Evolutionary conservation across 495 filamentous ascomycete genomes (phyloP), one percentile per base, ranked within the genome.

Genomic region (Neurospora africana): DNA sequence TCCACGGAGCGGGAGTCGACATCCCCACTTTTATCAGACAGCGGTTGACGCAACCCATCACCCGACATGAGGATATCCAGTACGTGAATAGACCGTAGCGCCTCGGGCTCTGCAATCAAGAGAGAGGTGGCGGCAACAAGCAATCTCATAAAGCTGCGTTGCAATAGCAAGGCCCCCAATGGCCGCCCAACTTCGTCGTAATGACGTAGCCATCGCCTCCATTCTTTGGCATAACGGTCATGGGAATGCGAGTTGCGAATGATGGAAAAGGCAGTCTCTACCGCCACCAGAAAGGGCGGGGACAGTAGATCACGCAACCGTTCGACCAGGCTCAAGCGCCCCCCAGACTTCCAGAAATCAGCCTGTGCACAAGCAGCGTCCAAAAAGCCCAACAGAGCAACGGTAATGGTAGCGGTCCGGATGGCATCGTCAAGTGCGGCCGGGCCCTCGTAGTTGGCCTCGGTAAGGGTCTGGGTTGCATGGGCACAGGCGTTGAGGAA

Each of bases 151-250:
- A 94, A 94, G 69, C 89, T 92, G 76, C 91, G 89, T 78, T 94
- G 93, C 19, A 99, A 81, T 9, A 98, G 83, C 92, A 97, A 94
- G n/a, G 93, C 93, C 5, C 95, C 94, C 38, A 98, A 80, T 3
- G 95, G 94, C 19, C 91, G 88, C 15, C 91, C 91, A 71, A 87
- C 84, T 10, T 87, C 86, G 35, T 93, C 89, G 79, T 99, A 98
- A 65, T 92, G 90, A n/a, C 90, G 89, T 21, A 90, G 83, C 80
- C 90, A 94, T 73, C 88, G 87, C 78, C 90, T 95, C 95, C 95
- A 99, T 69, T 94, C 90, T 72, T 84, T 87, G 21, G 85, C 77
- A 68, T 83, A 74, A 36, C 83, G 83, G 68, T 88, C 85, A 17
- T 82, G 80, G 33, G 80, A 78, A 47, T 91, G 83, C 0, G 83